Percentiles rank a stretch among this genome's conserved stretches.
Evolutionary conservation across 2,329 filamentous ascomycete genomes (phyloP).

Genomic region (Diaporthe sp.): DNA sequence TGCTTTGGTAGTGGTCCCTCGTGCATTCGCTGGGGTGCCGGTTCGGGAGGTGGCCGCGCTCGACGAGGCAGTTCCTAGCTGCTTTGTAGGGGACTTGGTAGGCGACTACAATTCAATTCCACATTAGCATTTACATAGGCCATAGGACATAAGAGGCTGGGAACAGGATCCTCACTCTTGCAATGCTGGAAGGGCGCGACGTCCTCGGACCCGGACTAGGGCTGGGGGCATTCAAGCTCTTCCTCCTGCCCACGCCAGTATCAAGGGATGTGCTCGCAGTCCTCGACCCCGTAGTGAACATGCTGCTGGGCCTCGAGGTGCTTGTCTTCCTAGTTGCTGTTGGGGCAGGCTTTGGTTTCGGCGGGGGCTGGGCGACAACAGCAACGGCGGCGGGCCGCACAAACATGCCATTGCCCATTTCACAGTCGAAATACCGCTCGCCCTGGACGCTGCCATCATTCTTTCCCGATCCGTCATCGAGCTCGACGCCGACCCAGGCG

Average conservation of each 20-base stretch:
- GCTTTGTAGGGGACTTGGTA: constrained; percentile 84
- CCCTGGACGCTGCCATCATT: constrained; percentile 94
- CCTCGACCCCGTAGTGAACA: constrained; percentile 55
- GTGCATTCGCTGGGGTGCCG: constrained; percentile 71
- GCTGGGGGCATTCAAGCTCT: constrained; percentile 79
- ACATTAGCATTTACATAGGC: constrained; percentile 15
- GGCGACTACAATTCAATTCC: constrained; percentile 68
- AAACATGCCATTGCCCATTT: constrained; percentile 84
- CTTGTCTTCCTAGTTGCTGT: constrained; percentile 54
- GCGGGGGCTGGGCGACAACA: constrained; percentile 63
- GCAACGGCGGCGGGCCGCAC: constrained; percentile 79
- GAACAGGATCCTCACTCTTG: constrained; percentile 60
- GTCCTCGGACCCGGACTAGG: constrained; percentile 76
- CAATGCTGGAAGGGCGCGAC: constrained; percentile 67
- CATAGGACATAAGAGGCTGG: not conserved
- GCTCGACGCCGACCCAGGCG: constrained; percentile 90
- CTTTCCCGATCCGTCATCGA: constrained; percentile 86
- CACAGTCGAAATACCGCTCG: constrained; percentile 89
- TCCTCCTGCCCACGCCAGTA: constrained; percentile 68
- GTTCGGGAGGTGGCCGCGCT: constrained; percentile 73
- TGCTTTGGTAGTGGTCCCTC: constrained; percentile 61
- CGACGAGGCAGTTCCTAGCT: constrained; percentile 67
- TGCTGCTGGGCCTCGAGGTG: constrained; percentile 60
- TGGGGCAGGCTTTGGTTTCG: constrained; percentile 56
- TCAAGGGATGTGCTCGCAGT: constrained; percentile 62